These are phyloP conservation scores for Phytophthora pistaciae DNA, from an alignment of 352 stramenopile genomes.

Conservation along the genomic window DNA sequence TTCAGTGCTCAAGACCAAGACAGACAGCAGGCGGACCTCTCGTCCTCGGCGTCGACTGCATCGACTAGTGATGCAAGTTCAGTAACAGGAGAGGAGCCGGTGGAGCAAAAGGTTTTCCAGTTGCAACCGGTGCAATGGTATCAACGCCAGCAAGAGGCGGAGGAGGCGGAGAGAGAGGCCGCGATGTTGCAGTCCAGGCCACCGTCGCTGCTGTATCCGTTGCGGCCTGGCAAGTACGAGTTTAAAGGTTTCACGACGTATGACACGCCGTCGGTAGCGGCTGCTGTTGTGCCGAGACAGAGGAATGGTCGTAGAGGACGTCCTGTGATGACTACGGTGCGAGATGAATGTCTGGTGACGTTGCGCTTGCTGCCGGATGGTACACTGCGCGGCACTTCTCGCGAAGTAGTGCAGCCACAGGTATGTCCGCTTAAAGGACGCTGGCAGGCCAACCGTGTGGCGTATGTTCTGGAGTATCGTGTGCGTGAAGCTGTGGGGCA, in stretches of 20 bases:
- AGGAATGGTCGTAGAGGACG: slow-evolving; percentile 24
- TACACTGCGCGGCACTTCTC: slow-evolving; percentile 58
- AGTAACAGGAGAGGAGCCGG: not conserved
- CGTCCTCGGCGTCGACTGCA: slow-evolving; percentile 26
- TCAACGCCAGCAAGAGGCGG: slow-evolving; percentile 29
- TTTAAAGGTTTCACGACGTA: slow-evolving; percentile 71
- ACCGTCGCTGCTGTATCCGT: slow-evolving; percentile 53
- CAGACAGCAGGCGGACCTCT: slow-evolving; percentile 6
- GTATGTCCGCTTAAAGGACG: slow-evolving; percentile 55
- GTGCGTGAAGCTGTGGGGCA: slow-evolving; percentile 71
- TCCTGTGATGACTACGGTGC: slow-evolving; percentile 22
- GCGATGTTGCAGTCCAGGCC: slow-evolving; percentile 24
- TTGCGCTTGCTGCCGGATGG: slow-evolving; percentile 66
- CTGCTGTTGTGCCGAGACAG: slow-evolving; percentile 16
- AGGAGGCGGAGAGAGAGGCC: slow-evolving; percentile 14
- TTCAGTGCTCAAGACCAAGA: slow-evolving; percentile 11
- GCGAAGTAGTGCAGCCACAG: slow-evolving; percentile 71
- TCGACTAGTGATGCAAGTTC: slow-evolving; percentile 18
- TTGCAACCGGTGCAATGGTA: slow-evolving; percentile 37
- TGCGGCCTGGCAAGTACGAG: slow-evolving; percentile 68
- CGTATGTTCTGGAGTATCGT: slow-evolving; percentile 69
- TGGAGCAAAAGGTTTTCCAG: slow-evolving; percentile 35
- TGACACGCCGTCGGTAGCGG: slow-evolving; percentile 20
- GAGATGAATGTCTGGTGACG: slow-evolving; percentile 75
- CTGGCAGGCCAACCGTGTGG: slow-evolving; percentile 65